These are phyloP conservation scores for Aspergillus ustus DNA, from an alignment of 2,329 filamentous ascomycete genomes.

Conservation along the genomic window DNA sequence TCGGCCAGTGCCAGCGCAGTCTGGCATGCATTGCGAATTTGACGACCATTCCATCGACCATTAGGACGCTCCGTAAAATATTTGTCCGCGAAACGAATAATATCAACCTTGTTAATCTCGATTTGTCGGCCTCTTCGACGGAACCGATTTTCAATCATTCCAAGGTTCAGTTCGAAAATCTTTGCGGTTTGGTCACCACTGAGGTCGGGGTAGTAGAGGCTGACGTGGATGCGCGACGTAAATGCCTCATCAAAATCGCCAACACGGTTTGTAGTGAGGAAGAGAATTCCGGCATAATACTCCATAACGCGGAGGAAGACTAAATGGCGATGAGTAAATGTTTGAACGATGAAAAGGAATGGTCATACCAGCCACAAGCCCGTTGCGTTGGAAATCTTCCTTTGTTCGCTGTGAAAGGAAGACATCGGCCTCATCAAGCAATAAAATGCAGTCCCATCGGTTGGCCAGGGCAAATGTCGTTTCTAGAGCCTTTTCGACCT, in stretches of 20 bases:
- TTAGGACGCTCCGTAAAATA: slow-evolving; percentile 16
- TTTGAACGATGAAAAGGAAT: neutral
- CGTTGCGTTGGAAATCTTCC: slow-evolving; percentile 35
- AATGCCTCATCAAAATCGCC: slow-evolving; percentile 47
- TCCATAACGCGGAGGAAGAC: slow-evolving; percentile 30
- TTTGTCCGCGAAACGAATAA: slow-evolving; percentile 15
- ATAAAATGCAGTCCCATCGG: neutral
- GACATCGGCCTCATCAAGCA: neutral
- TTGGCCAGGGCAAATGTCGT: neutral
- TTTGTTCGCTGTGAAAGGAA: neutral
- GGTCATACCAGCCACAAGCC: slow-evolving; percentile 1
- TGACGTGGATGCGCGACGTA: slow-evolving; percentile 43
- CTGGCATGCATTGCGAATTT: slow-evolving; percentile 34
- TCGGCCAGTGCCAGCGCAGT: slow-evolving; percentile 57
- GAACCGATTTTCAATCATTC: slow-evolving; percentile 4
- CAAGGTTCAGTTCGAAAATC: slow-evolving; percentile 30
- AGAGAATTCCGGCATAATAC: slow-evolving; percentile 49
- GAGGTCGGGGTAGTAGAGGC: slow-evolving; percentile 34
- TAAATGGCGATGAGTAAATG: neutral
- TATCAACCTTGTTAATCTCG: neutral
- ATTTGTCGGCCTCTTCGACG: neutral
- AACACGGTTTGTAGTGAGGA: slow-evolving; percentile 51
- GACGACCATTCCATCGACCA: slow-evolving; percentile 18
- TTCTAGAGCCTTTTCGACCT: too few relatives aligned
- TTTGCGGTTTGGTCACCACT: slow-evolving; percentile 25